These are phyloP conservation scores for Umbellularia californica DNA, from an alignment of 164 flowering plant genomes.

Conservation along the genomic window DNA sequence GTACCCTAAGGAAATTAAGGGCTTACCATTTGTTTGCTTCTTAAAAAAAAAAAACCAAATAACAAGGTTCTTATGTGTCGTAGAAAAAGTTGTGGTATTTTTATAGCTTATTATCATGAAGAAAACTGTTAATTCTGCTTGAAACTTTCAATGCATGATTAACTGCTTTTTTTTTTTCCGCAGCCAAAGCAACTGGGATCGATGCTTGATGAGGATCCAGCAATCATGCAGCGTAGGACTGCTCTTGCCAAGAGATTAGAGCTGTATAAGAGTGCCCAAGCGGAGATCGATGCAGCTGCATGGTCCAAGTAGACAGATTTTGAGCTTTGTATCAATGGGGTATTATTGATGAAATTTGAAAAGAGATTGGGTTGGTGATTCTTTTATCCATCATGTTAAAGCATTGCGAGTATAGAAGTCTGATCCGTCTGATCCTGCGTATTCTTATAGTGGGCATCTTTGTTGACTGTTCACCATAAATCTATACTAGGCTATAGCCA, in stretches of 20 bases:
- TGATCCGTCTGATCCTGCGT: neutral
- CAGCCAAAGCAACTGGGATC: constrained; percentile 61
- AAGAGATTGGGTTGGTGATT: constrained; percentile 4
- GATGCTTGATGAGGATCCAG: constrained; percentile 88
- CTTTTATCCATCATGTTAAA: constrained; percentile 12
- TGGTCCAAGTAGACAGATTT: constrained; percentile 29
- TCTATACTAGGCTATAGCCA: neutral
- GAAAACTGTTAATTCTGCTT: too few relatives aligned
- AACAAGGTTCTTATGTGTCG: too few relatives aligned
- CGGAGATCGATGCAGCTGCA: constrained; percentile 51
- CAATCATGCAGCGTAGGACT: constrained; percentile 77
- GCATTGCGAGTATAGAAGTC: neutral
- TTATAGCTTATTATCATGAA: too few relatives aligned
- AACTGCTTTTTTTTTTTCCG: neutral
- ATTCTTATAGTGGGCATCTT: neutral
- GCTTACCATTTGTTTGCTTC: too few relatives aligned
- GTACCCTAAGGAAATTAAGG: too few relatives aligned
- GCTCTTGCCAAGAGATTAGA: constrained; percentile 81
- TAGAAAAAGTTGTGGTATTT: too few relatives aligned
- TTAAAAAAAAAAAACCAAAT: too few relatives aligned
- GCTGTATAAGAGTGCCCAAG: constrained; percentile 80
- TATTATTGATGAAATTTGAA: neutral
- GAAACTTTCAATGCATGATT: too few relatives aligned
- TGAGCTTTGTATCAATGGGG: neutral
- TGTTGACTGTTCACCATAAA: neutral